Base-by-base conservation (phyloP, 176 grass and related monocot species). In the Otatea glauca region DNA sequence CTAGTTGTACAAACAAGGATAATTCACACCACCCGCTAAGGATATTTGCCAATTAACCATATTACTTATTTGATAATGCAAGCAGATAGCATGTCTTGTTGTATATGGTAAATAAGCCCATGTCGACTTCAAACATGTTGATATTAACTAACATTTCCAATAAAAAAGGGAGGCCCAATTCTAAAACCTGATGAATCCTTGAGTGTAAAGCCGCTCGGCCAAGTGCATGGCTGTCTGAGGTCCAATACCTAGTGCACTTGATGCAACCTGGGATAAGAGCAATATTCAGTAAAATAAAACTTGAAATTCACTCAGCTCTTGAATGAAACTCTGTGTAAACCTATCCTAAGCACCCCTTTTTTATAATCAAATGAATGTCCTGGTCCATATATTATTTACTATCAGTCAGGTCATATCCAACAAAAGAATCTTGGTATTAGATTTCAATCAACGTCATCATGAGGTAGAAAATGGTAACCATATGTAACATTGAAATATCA, bases 171-270 rank as follows among this genome's bases (percentile, higher is more conserved):
- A 65, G 43, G 58, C 82, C 7, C 14, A 61, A 70, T 88, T 60
- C 14, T 79, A 72, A 84, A 79, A 98, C 96, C 96, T 98, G 85
- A 98, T 95, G 88, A 89, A 98, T 79, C 96, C 96, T 85, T 98
- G 96, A 70, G 88, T 98, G 82, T 98, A 98, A 73, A 95, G 85
- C 32, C 93, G 71, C 91, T 98, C 95, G 2, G 96, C 87, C 81
- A 98, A 87, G 69, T 98, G 96, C 96, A 98, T 98, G 34, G 96
- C 80, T 83, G 83, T 92, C 49, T 95, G 96, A 66, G 93, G 96
- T 77, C 92, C 96, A 69, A 98, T 79, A 71, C 96, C 92, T 58
- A 98, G 86, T 35, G 96, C 79, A 87, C 96, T 95, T 79, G 96
- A 98, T 79, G 96, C 96, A 88, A 98, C 83, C 93, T 98, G 81